Evolutionary conservation across 2,329 filamentous ascomycete genomes (phyloP), one percentile per base, ranked within the genome.

Genomic region (Beauveria australis): DNA sequence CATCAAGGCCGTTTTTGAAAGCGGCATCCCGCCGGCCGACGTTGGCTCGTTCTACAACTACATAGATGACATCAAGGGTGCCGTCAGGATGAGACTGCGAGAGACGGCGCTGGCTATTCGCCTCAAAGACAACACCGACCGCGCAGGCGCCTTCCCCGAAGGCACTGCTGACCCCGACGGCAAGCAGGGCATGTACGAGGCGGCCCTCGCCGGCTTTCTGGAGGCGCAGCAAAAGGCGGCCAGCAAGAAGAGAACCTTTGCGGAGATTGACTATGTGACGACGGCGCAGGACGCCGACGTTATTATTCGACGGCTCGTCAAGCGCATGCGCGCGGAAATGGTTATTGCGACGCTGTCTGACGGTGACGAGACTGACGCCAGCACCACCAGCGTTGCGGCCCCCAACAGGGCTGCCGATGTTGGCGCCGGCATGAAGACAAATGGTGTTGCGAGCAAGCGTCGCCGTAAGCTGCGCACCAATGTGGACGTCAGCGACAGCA

Each of bases 1-100:
- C 14, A 83, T 97, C 70, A 93, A 94, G 73, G 86, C 95, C 76
- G 76, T 89, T 51, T 90, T 95, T 71, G 86, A 89, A 66, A 76
- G 85, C 65, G 82, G 83, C 63, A 83, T 97, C 48, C 90, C 92
- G 0, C 76, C 86, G 18, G 76, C 81, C 62, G 84, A 93, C 74
- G 86, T 90, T 62, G 75, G 82, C 52, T 79, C 85, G 24, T 84
- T 97, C 47, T 84, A 88, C 70, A 80, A 84, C 56, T 97, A 97
- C 75, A 84, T 97, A 65, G 79, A 82, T 61, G 91, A 91, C 55
- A 75, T 97, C 60, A 87, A 92, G 75, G 89, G 92, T 43, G 84
- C 83, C 63, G 86, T 86, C 6, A 85, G 91, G 59, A 83, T 85
- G 60, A 80, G 91, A 60, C 75, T 96, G 63, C 79, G 80, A 44